Evolutionary conservation across 2,329 filamentous ascomycete species (phyloP), one percentile per base, ranked within the genome.

Genomic region (Penicillium frequentans): DNA sequence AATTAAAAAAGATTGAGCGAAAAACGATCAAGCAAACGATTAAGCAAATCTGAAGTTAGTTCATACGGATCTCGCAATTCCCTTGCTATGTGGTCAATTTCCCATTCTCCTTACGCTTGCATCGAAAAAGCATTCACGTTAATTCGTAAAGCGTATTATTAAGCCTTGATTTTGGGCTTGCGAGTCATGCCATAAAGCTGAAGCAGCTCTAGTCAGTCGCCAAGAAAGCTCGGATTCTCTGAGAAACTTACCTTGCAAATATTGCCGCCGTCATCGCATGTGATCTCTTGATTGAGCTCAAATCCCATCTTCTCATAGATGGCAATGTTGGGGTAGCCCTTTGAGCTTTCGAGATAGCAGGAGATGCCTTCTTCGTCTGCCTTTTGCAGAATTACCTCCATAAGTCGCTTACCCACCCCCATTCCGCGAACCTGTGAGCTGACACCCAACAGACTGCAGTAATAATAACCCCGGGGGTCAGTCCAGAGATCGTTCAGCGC

Each of bases 271-370:
- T 90, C 87, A 56, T 85, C 82, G 70, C 87, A 90, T 54, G 84
- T 78, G 79, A 91, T 86, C 67, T 88, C 83, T 68, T 82, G 85
- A 8, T 80, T 82, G 54, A 88, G 76, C 66, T 80, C 75, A 70
- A 91, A 91, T 5, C 88, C 89, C 79, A 90, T 83, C 56, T 81
- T 82, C 63, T 86, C 82, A 70, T 91, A 91, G 23, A 91, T 90
- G 31, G 81, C 78, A 68, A 89, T 82, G 64, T 91, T 91, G 0
- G 89, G 89, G 58, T 82, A 80, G 37, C 84, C 83, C 53, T 86
- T 83, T 58, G 84, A 88, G 31, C 86, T 90, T 72, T 91, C 89
- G 56, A 91, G 74, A 71, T 91, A 91, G 65, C 88, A 90, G 54
- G 77, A 81, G 65, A 83, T 81, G 0, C 84, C 83, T 68, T 90